Base-by-base conservation (phyloP, 495 filamentous ascomycete species). In the Aspergillus indologenus region DNA sequence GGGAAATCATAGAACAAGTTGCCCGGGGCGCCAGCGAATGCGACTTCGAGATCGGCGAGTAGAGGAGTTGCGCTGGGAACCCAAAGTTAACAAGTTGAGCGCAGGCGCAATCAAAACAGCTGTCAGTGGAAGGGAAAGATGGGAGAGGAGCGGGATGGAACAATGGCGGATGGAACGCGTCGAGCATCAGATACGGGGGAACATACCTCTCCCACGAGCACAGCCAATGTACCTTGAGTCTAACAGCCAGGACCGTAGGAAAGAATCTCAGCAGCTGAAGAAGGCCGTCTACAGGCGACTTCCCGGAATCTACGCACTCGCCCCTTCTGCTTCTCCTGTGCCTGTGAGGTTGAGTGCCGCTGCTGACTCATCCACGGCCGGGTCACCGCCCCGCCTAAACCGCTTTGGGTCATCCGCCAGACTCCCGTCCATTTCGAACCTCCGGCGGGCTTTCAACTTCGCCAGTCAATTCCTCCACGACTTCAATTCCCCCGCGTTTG, bases 261-360 rank as follows among this genome's bases (percentile, higher is more conserved):
- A 69, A 68, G 67, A 61, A 58, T 40, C 34, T 40, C 34, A 8
- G 34, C 34, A 40, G 34, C 34, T 40, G 34, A 59, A 71, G n/a
- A 61, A 56, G 60, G 52, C 60, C 65, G 64, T 60, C 57, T 57
- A 55, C 58, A 54, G 59, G 57, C 53, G 17, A 43, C 66, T 65
- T 64, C 69, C 47, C 57, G 65, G 63, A 72, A 71, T 67, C 58
- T 75, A 68, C 71, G 67, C 70, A 65, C 65, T 71, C 64, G 71
- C 75, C 74, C 74, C 71, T 76, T 73, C 68, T 70, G 65, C 61
- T 40, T 40, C 34, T 40, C 34, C 34, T 40, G 34, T 67, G 62
- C 67, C 60, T 47, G 63, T 68, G 73, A 69, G 71, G 74, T 78
- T 70, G 75, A 73, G 68, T 70, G 70, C 65, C 61, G 62, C 55